phyloP scores from a whole-genome alignment of 148 eudicot species.

The Pouteria glomerata region DNA sequence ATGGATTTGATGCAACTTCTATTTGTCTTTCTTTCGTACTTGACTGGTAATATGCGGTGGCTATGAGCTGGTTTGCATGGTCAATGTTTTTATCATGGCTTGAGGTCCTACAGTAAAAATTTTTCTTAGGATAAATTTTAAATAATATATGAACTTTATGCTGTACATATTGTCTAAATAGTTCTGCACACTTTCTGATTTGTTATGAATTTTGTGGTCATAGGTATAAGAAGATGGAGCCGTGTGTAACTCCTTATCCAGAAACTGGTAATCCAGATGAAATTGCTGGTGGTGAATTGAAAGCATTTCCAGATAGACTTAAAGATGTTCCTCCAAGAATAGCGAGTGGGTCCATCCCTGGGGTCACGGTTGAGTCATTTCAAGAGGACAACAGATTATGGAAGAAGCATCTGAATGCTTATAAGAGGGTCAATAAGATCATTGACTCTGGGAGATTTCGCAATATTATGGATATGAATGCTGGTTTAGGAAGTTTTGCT shows the following conservation, averaged over 20 bases:
- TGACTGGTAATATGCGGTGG: background rate
- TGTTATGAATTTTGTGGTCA: background rate
- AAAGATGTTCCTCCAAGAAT: constrained; percentile 37
- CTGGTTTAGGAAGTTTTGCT: constrained; percentile 50
- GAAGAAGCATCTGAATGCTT: constrained; percentile 38
- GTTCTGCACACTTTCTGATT: background rate
- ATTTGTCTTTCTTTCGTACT: background rate
- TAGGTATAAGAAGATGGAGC: constrained; percentile 56
- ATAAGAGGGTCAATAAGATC: constrained; percentile 43
- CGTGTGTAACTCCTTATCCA: constrained; percentile 48
- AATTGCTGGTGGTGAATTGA: constrained; percentile 47
- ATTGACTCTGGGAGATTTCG: constrained; percentile 50
- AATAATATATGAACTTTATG: too few relatives aligned
- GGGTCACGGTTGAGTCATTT: constrained; percentile 30
- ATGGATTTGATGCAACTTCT: too few relatives aligned
- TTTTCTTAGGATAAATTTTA: background rate
- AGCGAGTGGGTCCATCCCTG: constrained; percentile 33
- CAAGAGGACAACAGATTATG: constrained; percentile 39
- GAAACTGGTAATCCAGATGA: constrained; percentile 28
- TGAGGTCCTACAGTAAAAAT: background rate
- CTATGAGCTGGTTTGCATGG: background rate
- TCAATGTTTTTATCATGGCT: background rate
- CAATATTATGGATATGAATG: constrained; percentile 57
- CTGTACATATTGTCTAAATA: too few relatives aligned
- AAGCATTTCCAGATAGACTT: constrained; percentile 43